phyloP scores from a whole-genome alignment of 2,329 filamentous ascomycete genomes.

The Stromatinia cepivora region DNA sequence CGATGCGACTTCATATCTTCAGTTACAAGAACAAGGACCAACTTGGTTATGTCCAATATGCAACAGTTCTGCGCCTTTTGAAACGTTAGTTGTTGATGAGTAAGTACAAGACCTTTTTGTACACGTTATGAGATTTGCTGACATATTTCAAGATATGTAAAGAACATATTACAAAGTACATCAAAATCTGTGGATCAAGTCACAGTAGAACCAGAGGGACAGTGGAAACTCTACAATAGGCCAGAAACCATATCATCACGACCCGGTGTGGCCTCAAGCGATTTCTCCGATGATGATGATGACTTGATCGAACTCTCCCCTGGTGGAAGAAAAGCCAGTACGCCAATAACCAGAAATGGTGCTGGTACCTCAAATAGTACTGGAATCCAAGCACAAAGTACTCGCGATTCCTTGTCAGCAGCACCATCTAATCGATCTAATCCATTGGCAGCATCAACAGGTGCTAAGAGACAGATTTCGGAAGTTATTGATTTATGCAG shows the following conservation, averaged over 20 bases:
- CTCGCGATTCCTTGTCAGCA: constrained; percentile 43
- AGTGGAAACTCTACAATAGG: constrained; percentile 58
- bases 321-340: constrained; percentile 38
- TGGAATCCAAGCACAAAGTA: constrained; percentile 28
- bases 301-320: constrained; percentile 52
- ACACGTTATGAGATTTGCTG: constrained; percentile 25
- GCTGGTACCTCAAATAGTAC: constrained; percentile 31
- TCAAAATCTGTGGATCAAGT: constrained; percentile 75
- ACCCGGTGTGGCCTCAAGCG: constrained; percentile 36
- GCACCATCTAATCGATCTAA: constrained; percentile 21
- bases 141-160: constrained; percentile 65
- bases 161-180: constrained; percentile 79
- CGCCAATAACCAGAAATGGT: constrained; percentile 28
- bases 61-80: constrained; percentile 78
- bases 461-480: constrained; percentile 47
- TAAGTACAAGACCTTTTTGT: constrained; percentile 47
- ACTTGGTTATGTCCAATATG: constrained; percentile 97
- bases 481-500: constrained; percentile 56
- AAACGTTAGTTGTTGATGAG: constrained; percentile 83
- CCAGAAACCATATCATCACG: constrained; percentile 25
- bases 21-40: constrained; percentile 92
- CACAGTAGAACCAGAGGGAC: constrained; percentile 82
- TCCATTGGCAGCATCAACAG: constrained; percentile 24
- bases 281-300: constrained; percentile 45
- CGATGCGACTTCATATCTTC: constrained; percentile 86